phyloP scores from a whole-genome alignment of 805 yeast species.

The Nakazawaea siamensis region DNA sequence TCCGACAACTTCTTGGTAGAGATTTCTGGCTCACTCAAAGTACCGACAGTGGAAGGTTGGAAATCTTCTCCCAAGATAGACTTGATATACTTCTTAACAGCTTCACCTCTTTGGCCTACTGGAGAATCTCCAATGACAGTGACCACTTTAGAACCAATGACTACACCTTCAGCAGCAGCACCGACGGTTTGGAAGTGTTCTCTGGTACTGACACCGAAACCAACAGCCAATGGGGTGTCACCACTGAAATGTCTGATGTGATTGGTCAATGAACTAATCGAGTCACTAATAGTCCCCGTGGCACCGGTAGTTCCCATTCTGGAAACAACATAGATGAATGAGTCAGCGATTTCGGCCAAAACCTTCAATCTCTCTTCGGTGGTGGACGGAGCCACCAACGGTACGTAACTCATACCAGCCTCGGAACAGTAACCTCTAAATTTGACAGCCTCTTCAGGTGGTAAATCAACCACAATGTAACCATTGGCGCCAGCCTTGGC shows the following conservation, averaged over 20 bases:
- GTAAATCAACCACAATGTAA: constrained; percentile 88
- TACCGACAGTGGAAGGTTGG: constrained; percentile 14
- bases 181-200: constrained; percentile 84
- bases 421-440: constrained; percentile 67
- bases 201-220: constrained; percentile 93
- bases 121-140: constrained; percentile 59
- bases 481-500: constrained; percentile 91
- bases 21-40: constrained; percentile 4
- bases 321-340: constrained; percentile 93
- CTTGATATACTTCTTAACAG: constrained; percentile 60
- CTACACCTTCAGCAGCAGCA: constrained; percentile 85
- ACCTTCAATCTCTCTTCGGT: constrained; percentile 79
- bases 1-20: constrained; percentile 13
- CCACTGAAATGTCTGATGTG: constrained; percentile 72
- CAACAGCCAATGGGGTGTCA: constrained; percentile 84
- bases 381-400: constrained; percentile 95
- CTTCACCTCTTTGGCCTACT: constrained; percentile 49
- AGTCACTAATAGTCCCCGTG: constrained; percentile 49
- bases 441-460: constrained; percentile 94
- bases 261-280: constrained; percentile 58
- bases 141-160: constrained; percentile 84
- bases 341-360: constrained; percentile 82
- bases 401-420: constrained; percentile 75
- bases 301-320: constrained; percentile 99
- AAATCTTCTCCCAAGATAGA: constrained; percentile 55